phyloP scores from a whole-genome alignment of 2,329 filamentous ascomycete species.

The Sporothrix sp. region DNA sequence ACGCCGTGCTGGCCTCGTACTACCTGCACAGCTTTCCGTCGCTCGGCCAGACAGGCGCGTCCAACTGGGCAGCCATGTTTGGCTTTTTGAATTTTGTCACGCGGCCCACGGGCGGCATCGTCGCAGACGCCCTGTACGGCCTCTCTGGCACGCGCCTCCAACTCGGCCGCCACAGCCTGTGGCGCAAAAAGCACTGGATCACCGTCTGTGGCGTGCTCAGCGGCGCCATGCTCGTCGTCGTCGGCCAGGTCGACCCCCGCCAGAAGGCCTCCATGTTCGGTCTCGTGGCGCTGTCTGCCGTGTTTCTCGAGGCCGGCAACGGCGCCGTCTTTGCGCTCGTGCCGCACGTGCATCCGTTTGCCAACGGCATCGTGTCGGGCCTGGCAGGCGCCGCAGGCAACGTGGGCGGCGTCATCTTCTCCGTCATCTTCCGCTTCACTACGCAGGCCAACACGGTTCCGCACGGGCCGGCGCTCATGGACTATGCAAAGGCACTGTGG shows the following conservation, averaged over 20 bases:
- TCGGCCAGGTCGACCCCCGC: slow-evolving; percentile 55
- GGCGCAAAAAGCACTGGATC: slow-evolving; percentile 48
- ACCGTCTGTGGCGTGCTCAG: slow-evolving; percentile 51
- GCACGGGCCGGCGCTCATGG: slow-evolving; percentile 22
- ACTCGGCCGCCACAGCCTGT: slow-evolving; percentile 24
- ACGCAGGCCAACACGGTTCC: slow-evolving; percentile 32
- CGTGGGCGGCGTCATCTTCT: slow-evolving; percentile 74
- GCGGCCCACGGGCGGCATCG: slow-evolving; percentile 54
- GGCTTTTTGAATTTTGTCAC: slow-evolving; percentile 63
- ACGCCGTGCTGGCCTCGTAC: slow-evolving; percentile 49
- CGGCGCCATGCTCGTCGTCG: slow-evolving; percentile 50
- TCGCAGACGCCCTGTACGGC: slow-evolving; percentile 42
- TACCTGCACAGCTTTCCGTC: slow-evolving; percentile 49
- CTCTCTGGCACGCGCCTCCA: too few species aligned
- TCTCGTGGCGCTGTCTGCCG: slow-evolving; percentile 63
- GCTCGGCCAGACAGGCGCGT: slow-evolving; percentile 46
- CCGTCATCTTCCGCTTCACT: slow-evolving; percentile 67
- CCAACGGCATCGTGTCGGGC: slow-evolving; percentile 71
- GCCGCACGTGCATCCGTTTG: slow-evolving; percentile 73
- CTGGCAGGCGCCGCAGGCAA: slow-evolving; percentile 74
- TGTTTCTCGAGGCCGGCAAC: slow-evolving; percentile 79
- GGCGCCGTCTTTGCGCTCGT: slow-evolving; percentile 81
- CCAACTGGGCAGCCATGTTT: slow-evolving; percentile 62
- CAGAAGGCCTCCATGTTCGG: slow-evolving; percentile 59
- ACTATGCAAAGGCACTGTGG: slow-evolving; percentile 67